phyloP scores from a whole-genome alignment of 2,329 filamentous ascomycete genomes.

The Epichloe bromicola region DNA sequence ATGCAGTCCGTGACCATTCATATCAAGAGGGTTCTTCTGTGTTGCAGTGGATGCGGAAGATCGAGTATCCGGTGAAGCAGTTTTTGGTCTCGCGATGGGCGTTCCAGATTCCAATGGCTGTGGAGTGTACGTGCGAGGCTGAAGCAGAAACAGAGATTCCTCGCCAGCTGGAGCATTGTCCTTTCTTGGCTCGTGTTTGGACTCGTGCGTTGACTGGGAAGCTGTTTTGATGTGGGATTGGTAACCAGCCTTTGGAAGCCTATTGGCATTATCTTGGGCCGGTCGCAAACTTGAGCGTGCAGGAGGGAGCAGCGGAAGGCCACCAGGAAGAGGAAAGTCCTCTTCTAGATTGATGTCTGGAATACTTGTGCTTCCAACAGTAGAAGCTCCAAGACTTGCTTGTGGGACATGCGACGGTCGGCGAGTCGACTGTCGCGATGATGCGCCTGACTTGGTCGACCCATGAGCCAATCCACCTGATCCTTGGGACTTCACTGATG shows the following conservation, averaged over 20 bases:
- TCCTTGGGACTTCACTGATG: conserved; percentile 1
- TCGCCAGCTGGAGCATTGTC: conserved; percentile 12
- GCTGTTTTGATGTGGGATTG: neutral
- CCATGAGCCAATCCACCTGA: neutral
- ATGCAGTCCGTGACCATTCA: neutral
- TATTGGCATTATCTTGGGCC: neutral
- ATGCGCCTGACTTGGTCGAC: conserved; percentile 3
- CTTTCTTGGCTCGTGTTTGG: conserved; percentile 7
- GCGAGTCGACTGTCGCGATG: conserved; percentile 3
- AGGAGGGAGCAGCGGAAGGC: conserved; percentile 10
- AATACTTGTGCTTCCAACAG: conserved; percentile 3
- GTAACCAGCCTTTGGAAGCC: neutral
- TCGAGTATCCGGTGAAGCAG: neutral
- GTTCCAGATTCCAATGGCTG: neutral
- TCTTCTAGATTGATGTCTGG: conserved; percentile 8
- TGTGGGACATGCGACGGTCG: neutral
- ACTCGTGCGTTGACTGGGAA: neutral
- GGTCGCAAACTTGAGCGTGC: conserved; percentile 1
- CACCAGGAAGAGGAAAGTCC: conserved; percentile 14
- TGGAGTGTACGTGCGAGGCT: conserved; percentile 46
- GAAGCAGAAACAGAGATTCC: conserved; percentile 37
- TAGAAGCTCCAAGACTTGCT: conserved; percentile 9
- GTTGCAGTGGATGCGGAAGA: neutral
- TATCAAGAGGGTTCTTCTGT: neutral
- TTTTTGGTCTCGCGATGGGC: neutral